Evolutionary conservation across 1,284 basidiomycete species (phyloP), one percentile per base, ranked within the genome.

Genomic region (Mycocalia duriaeana): DNA sequence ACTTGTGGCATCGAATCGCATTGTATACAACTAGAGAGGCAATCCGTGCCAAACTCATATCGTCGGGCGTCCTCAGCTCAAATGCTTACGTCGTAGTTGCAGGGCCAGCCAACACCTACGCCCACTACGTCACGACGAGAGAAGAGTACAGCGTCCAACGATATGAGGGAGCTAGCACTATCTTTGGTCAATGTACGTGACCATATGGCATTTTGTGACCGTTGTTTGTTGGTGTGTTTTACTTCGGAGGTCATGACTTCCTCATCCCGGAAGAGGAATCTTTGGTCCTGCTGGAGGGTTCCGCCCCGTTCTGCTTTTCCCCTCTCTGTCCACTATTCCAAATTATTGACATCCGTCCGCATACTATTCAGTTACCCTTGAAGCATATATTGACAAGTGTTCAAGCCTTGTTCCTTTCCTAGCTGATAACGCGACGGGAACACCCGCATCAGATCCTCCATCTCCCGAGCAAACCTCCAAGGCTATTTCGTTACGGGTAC

Each of bases 71-170:
- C 42, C 63, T 91, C 48, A 79, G 76, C 31, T 63, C 79, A 19
- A 71, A 81, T 54, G 86, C 83, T 3, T 85, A 87, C 53, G 82
- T 90, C 48, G 85, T 89, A 39, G 67, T 88, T 45, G 81, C 84
- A 16, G 89, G 89, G 5, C 89, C 89, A 14, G 87, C 86, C 1
- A 90, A 90, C 53, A 87, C 86, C 8, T 91, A 91, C 57, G 78
- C 70, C 0, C 87, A 89, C 64, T 91, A 90, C 59, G 72, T 90
- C 45, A 70, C 84, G 1, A 91, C 89, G 16, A 70, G 71, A 5
- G 87, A 91, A 60, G 88, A 91, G 61, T 90, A 89, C 62, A 65
- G 70, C 13, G 70, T 87, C 3, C 89, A 91, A 64, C 73, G 89
- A 42, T 91, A 91, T 55, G 89, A 91, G 65, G 89, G 89, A 26